These are phyloP conservation scores for Cyathus striatus DNA, from an alignment of 768 basidiomycete species.

Conservation along the genomic window DNA sequence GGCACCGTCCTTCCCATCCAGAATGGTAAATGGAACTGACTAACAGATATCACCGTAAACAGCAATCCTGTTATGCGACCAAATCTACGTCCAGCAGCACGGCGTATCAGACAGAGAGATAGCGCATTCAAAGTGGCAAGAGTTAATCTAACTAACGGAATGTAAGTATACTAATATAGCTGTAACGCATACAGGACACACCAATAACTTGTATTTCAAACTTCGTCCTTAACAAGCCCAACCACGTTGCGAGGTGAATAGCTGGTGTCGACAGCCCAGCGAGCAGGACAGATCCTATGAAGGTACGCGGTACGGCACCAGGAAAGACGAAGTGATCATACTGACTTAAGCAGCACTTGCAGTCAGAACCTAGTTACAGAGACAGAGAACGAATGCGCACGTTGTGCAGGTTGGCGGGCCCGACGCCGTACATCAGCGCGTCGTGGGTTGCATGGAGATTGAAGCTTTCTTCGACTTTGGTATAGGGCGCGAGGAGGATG, in stretches of 20 bases:
- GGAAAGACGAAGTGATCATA: slow-evolving; percentile 90
- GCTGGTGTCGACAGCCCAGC: slow-evolving; percentile 52
- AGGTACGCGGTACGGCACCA: slow-evolving; percentile 86
- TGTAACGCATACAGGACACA: slow-evolving; percentile 25
- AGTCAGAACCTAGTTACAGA: background rate
- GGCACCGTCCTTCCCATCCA: slow-evolving; percentile 94
- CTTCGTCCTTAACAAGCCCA: slow-evolving; percentile 49
- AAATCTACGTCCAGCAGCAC: slow-evolving; percentile 58
- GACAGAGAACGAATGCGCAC: slow-evolving; percentile 30
- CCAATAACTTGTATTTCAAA: slow-evolving; percentile 67
- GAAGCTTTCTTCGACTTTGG: slow-evolving; percentile 98
- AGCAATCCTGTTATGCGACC: slow-evolving; percentile 50
- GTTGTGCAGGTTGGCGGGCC: slow-evolving; percentile 32
- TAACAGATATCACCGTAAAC: slow-evolving; percentile 66
- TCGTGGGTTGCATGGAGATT: slow-evolving; percentile 91
- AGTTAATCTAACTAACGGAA: slow-evolving; percentile 59
- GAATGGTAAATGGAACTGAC: slow-evolving; percentile 89
- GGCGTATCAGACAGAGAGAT: slow-evolving; percentile 58
- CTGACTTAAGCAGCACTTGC: slow-evolving; percentile 27
- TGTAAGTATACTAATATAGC: background rate
- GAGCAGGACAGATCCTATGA: slow-evolving; percentile 71
- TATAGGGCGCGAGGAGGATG: slow-evolving; percentile 78
- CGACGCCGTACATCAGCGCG: slow-evolving; percentile 70
- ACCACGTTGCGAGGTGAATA: slow-evolving; percentile 30
- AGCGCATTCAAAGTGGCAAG: slow-evolving; percentile 63